Percentiles rank a stretch among this genome's conserved stretches.
These are phyloP conservation scores for Auricularia cornea DNA, from an alignment of 768 basidiomycete genomes.

Conservation along the genomic window DNA sequence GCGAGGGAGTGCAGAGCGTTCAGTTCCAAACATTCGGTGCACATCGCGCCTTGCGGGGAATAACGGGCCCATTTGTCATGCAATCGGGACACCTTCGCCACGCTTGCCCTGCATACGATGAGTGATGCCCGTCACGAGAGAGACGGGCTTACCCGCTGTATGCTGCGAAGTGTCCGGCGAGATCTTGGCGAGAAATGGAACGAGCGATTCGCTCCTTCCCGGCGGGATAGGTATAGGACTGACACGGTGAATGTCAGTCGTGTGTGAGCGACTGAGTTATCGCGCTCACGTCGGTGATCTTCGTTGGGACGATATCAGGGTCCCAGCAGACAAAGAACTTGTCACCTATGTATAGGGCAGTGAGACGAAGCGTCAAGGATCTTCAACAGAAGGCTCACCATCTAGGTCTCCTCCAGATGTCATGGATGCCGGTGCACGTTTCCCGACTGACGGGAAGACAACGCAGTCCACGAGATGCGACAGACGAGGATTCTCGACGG, in stretches of 20 bases:
- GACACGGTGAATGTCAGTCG: neutral
- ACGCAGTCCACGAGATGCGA: slow-evolving; percentile 57
- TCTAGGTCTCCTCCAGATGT: slow-evolving; percentile 62
- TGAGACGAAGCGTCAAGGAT: neutral
- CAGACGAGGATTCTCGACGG: slow-evolving; percentile 41
- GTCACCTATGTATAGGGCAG: slow-evolving; percentile 49
- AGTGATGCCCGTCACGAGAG: neutral
- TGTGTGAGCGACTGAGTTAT: neutral
- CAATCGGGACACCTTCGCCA: slow-evolving; percentile 47
- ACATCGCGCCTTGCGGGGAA: slow-evolving; percentile 48
- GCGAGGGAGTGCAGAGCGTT: slow-evolving; percentile 64
- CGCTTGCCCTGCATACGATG: slow-evolving; percentile 36
- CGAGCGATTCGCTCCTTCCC: slow-evolving; percentile 44
- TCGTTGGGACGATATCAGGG: slow-evolving; percentile 47
- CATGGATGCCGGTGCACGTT: slow-evolving; percentile 59
- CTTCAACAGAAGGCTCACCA: slow-evolving; percentile 24
- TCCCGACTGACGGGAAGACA: slow-evolving; percentile 56
- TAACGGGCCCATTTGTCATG: slow-evolving; percentile 53
- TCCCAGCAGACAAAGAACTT: slow-evolving; percentile 68
- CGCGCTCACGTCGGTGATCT: slow-evolving; percentile 40
- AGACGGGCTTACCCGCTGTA: slow-evolving; percentile 45
- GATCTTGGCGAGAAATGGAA: slow-evolving; percentile 43
- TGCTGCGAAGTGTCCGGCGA: slow-evolving; percentile 57
- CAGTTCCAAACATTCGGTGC: slow-evolving; percentile 59
- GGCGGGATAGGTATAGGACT: slow-evolving; percentile 64